phyloP scores from a whole-genome alignment of 1,139 yeast species.

The Eremothecium sinecaudum region DNA sequence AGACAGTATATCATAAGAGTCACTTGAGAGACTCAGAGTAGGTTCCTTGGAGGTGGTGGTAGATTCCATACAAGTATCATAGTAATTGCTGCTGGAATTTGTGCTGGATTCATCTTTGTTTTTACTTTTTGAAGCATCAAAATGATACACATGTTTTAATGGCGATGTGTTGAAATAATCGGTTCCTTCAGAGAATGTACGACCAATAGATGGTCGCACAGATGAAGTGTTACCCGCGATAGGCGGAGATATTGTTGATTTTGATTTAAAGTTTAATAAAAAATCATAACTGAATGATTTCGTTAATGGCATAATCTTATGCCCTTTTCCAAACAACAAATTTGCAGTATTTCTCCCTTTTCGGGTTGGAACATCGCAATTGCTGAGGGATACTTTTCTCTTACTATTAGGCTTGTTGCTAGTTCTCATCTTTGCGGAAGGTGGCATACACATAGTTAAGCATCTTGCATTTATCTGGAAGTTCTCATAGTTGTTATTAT shows the following conservation, averaged over 20 bases:
- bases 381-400: background rate
- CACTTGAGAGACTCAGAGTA: no score
- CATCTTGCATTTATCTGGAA: constrained; percentile 16
- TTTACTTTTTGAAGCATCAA: constrained; percentile 1
- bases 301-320: constrained; percentile 3
- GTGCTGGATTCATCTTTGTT: no score
- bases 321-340: constrained; percentile 1
- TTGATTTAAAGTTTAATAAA: constrained; percentile 8
- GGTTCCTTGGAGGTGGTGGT: no score
- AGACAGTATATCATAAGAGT: no score
- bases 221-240: background rate
- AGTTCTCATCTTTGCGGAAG: background rate
- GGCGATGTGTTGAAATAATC: constrained; percentile 30
- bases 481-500: constrained; percentile 27
- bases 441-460: constrained; percentile 6
- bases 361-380: constrained; percentile 1
- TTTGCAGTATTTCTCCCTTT: constrained; percentile 1
- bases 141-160: constrained; percentile 20
- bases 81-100: no score
- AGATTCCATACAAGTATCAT: no score
- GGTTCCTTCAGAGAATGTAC: constrained; percentile 26
- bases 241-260: constrained; percentile 1
- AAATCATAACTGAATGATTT: constrained; percentile 13
- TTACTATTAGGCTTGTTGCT: background rate
- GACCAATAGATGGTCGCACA: constrained; percentile 9